Evolutionary conservation across 1,284 basidiomycete species (phyloP).

Genomic region (Cystobasidium slooffiae): DNA sequence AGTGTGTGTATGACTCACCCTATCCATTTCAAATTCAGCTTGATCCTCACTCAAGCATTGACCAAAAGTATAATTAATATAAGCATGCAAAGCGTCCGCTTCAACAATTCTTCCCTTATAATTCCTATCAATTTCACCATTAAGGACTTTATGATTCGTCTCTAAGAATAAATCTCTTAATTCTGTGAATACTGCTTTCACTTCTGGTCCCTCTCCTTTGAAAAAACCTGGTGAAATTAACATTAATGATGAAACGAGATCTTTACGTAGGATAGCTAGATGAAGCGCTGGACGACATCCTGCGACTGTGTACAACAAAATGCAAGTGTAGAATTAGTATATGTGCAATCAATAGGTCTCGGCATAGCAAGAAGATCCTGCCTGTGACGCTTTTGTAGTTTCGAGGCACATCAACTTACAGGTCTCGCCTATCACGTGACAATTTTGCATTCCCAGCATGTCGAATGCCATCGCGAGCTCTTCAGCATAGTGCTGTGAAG

Average conservation of each 20-base stretch:
- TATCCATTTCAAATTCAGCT: slow-evolving; percentile 35
- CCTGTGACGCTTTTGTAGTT: no score
- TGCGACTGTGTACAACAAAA: slow-evolving; percentile 4
- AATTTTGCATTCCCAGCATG: slow-evolving; percentile 28
- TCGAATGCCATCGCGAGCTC: slow-evolving; percentile 26
- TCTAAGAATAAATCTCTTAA: slow-evolving; percentile 33
- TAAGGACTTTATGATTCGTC: slow-evolving; percentile 6
- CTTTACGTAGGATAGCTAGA: slow-evolving; percentile 28
- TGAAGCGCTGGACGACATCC: slow-evolving; percentile 30
- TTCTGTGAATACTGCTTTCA: slow-evolving; percentile 29
- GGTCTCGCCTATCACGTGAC: slow-evolving; percentile 39
- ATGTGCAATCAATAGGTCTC: not conserved
- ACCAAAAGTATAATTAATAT: slow-evolving; percentile 41
- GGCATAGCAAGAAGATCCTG: not conserved
- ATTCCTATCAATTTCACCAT: slow-evolving; percentile 24
- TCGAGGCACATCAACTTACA: slow-evolving; percentile 12
- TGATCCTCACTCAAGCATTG: slow-evolving; percentile 27
- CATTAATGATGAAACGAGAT: slow-evolving; percentile 33
- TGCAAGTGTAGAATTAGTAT: not conserved
- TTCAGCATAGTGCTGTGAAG: slow-evolving; percentile 13
- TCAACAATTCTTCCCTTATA: slow-evolving; percentile 9
- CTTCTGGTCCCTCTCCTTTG: slow-evolving; percentile 23
- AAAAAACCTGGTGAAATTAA: slow-evolving; percentile 34
- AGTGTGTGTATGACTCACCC: not conserved
- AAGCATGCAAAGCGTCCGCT: slow-evolving; percentile 22